These are phyloP conservation scores for Lichtheimia ornata DNA, from an alignment of 371 early-diverging fungal genomes.

Conservation along the genomic window DNA sequence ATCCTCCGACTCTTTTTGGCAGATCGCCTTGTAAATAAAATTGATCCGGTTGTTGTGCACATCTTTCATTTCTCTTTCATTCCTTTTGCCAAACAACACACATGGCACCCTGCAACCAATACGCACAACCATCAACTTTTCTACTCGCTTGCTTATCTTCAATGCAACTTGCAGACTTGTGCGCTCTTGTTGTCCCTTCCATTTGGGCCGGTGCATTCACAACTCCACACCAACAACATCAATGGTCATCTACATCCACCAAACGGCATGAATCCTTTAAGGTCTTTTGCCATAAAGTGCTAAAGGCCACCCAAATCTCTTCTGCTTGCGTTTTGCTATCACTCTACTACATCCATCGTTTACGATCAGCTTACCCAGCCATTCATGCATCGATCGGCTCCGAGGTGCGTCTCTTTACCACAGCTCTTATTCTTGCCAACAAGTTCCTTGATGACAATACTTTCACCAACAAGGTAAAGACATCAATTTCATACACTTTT, in stretches of 20 bases:
- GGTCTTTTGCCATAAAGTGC: constrained; percentile 49
- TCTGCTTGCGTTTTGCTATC: constrained; percentile 41
- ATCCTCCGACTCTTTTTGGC: constrained; percentile 1
- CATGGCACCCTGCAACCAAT: too few species aligned
- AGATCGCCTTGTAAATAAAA: constrained; percentile 3
- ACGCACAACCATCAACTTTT: too few species aligned
- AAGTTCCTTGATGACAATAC: constrained; percentile 74
- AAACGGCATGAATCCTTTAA: constrained; percentile 42
- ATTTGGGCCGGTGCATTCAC: constrained; percentile 44
- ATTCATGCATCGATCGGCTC: constrained; percentile 53
- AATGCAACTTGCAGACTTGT: constrained; percentile 43
- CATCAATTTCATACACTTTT: neutral
- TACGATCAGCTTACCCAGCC: constrained; percentile 40
- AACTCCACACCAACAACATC: too few species aligned
- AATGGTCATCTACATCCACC: constrained; percentile 15
- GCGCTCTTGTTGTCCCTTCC: constrained; percentile 45
- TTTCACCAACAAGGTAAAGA: constrained; percentile 59
- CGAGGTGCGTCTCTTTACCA: constrained; percentile 66
- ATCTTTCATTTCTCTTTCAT: neutral
- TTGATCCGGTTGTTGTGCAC: neutral
- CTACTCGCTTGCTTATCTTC: constrained; percentile 29
- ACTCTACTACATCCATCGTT: constrained; percentile 41
- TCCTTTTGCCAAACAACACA: neutral
- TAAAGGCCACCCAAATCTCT: constrained; percentile 54
- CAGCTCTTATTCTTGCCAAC: constrained; percentile 65